Evolutionary conservation across 768 basidiomycete species (phyloP), one percentile per base, ranked within the genome.

Genomic region (Lactifluus rugatus): DNA sequence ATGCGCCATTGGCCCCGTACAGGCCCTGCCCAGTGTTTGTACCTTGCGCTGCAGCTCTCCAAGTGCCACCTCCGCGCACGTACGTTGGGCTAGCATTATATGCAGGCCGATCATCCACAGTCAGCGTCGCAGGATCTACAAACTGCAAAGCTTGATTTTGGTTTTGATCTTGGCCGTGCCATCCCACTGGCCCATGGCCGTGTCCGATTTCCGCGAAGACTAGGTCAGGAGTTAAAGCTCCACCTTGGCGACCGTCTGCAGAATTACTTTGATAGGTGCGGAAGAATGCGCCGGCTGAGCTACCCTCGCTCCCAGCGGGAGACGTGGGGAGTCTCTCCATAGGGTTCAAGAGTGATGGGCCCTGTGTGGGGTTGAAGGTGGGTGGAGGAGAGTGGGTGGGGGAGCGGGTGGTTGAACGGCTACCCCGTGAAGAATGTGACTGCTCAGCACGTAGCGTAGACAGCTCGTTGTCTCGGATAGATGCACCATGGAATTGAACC

Each of bases 161-260:
- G 44, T 55, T 48, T 56, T 45, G 54, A 16, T 60, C 59, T n/a
- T 39, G 54, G 31, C 59, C 54, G 21, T 51, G 48, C 59, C 59
- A 60, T 14, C 28, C 41, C n/a, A 39, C 54, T 19, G 59, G 59
- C 17, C 84, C 85, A 28, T 84, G 77, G 3, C 85, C 85, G 66
- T 87, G 86, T 2, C 85, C 86, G 58, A 87, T 84, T 67, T 90
- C 88, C 5, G 87, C 85, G 61, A 78, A 87, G 63, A 84, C 77
- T 51, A 87, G 76, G 64, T 89, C 87, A 23, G 85, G 87, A 16
- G 85, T 89, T 67, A 82, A 70, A 17, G 80, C 77, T 44, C 84
- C 83, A 49, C 67, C 60, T 28, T 61, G 55, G 76, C 62, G 73
- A 73, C 51, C 60, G 14, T 52, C 74, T 41, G 75, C 31, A 14